These are phyloP conservation scores for Abrus precatorius DNA, from an alignment of 306 rosid genomes.

Conservation along the genomic window DNA sequence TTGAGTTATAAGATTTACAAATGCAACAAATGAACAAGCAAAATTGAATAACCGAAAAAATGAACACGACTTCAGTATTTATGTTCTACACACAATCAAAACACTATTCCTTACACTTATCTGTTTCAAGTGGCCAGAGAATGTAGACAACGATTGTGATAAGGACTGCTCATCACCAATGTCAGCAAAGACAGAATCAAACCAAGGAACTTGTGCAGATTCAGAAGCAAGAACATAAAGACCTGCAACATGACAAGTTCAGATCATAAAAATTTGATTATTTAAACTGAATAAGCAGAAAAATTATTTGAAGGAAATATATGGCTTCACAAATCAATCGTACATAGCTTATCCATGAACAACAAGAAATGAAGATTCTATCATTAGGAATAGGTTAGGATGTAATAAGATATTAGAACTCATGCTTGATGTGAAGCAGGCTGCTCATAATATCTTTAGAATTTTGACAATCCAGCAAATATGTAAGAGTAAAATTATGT, in stretches of 20 bases:
- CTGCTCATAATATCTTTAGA: not conserved
- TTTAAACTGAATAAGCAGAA: conserved; percentile 30
- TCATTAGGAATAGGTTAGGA: conserved; percentile 11
- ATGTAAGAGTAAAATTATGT: not conserved
- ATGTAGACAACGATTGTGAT: conserved; percentile 92
- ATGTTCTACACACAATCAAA: conserved; percentile 30
- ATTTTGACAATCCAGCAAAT: not conserved
- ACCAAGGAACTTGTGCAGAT: conserved; percentile 92
- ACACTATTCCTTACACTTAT: conserved; percentile 73
- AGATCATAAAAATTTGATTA: conserved; percentile 38
- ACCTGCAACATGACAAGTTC: conserved; percentile 61
- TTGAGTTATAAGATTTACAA: conserved; percentile 13
- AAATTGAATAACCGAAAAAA: not conserved
- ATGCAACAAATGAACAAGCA: not conserved
- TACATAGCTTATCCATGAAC: conserved; percentile 37
- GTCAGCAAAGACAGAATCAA: conserved; percentile 93
- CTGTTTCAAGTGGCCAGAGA: conserved; percentile 92
- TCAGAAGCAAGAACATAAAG: conserved; percentile 93
- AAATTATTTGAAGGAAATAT: conserved; percentile 17
- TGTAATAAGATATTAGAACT: conserved; percentile 6
- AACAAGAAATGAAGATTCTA: conserved; percentile 35
- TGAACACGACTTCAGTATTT: conserved; percentile 15
- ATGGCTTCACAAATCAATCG: conserved; percentile 14
- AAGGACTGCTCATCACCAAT: conserved; percentile 96
- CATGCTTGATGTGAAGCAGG: conserved; percentile 18